A percentile compares a stretch with the other conserved stretches of the same genome.
These are phyloP conservation scores for Phytophthora quininea DNA, from an alignment of 352 stramenopile genomes.

Conservation along the genomic window DNA sequence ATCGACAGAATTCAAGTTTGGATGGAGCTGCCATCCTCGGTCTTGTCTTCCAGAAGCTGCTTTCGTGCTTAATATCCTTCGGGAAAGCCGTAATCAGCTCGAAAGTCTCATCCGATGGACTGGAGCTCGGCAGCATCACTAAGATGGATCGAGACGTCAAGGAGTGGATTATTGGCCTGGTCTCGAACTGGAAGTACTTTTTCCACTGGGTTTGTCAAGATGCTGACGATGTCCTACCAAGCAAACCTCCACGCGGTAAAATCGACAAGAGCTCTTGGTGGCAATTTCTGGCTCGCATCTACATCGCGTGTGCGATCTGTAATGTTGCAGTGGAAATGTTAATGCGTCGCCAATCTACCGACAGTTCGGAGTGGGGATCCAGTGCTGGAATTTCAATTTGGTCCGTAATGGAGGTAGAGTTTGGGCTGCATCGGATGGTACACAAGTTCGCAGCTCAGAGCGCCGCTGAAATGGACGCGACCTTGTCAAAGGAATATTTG, in stretches of 20 bases:
- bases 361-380: background rate
- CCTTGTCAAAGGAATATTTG: conserved; percentile 46
- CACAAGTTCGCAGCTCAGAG: conserved; percentile 40
- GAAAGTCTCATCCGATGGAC: conserved; percentile 30
- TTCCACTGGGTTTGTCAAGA: conserved; percentile 62
- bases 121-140: conserved; percentile 21
- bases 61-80: conserved; percentile 56
- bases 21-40: conserved; percentile 50
- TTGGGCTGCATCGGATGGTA: conserved; percentile 56
- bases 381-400: conserved; percentile 38
- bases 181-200: conserved; percentile 61
- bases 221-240: conserved; percentile 25
- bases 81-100: conserved; percentile 30
- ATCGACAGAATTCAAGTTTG: conserved; percentile 54
- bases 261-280: conserved; percentile 39
- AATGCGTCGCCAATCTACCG: conserved; percentile 7
- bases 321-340: conserved; percentile 49
- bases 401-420: conserved; percentile 61
- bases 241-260: conserved; percentile 10
- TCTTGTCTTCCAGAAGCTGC: conserved; percentile 49
- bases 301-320: conserved; percentile 57
- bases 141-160: conserved; percentile 35
- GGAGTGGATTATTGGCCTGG: conserved; percentile 49
- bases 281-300: conserved; percentile 50
- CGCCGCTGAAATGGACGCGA: conserved; percentile 33